phyloP scores from a whole-genome alignment of 2,329 filamentous ascomycete species.

The Sphaerulina vaccinii region DNA sequence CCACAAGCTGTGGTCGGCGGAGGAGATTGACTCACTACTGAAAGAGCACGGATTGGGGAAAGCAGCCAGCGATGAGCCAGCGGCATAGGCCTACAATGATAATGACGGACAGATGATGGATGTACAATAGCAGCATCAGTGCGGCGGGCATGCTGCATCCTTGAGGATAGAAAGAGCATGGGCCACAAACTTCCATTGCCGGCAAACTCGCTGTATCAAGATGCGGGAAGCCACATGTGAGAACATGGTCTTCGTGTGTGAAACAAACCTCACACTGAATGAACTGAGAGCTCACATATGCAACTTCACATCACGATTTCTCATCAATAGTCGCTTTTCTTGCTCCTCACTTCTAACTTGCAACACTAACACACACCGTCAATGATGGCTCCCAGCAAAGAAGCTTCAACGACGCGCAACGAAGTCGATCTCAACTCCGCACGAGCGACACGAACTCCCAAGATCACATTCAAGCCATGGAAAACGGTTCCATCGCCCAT shows the following conservation, averaged over 20 bases:
- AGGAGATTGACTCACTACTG: conserved; percentile 90
- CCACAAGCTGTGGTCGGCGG: conserved; percentile 93
- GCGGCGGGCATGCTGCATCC: not conserved
- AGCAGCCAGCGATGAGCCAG: conserved; percentile 60
- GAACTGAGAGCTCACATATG: not conserved
- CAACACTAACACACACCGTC: not conserved
- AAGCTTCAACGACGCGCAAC: not conserved
- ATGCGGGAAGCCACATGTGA: not conserved
- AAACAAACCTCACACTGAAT: not conserved
- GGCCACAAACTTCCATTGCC: not conserved
- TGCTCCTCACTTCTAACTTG: not conserved
- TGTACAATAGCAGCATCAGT: conserved; percentile 6
- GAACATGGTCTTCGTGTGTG: not conserved
- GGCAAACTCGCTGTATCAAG: not conserved
- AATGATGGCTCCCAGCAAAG: not conserved
- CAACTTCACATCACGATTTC: too few species aligned
- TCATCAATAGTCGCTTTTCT: too few species aligned
- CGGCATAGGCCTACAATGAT: conserved; percentile 10
- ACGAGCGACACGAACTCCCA: conserved; percentile 11
- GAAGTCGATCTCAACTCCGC: conserved; percentile 25
- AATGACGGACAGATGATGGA: conserved; percentile 1
- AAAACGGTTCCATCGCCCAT: not conserved
- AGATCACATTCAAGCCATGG: not conserved
- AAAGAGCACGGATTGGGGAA: conserved; percentile 96
- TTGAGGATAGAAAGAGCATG: not conserved